Base-by-base conservation (phyloP, 2,329 filamentous ascomycete genomes). In the Raffaelea arxii region DNA sequence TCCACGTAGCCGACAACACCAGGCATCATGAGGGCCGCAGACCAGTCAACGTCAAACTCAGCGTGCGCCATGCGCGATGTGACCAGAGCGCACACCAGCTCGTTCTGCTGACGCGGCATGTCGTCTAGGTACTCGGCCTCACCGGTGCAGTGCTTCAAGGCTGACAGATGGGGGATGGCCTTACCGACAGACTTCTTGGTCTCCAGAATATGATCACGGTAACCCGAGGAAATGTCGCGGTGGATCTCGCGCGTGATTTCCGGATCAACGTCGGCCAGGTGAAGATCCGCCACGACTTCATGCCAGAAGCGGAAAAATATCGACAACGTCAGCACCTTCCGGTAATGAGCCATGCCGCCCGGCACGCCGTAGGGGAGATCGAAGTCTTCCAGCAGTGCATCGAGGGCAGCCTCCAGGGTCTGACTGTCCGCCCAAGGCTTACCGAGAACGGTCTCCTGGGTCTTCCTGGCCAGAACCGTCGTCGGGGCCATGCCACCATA, bases 291-390 rank as follows among this genome's bases (percentile, higher is more conserved):
- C 25, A 96, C 69, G 0, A 90, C 76, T 52, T 96, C 90, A 56
- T 97, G 86, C 59, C 95, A 96, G 64, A 95, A 97, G 38, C 89
- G 82, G 65, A 96, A 97, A 66, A 97, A 97, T 73, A 97, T 95
- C 3, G 89, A 82, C 44, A 96, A 70, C 0, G 92, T 90, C 6
- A 97, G 69, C 1, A 88, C 86, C 61, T 92, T 94, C 25, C 91
- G 75, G 59, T 96, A 97, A 1, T 88, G 94, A 0, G 91, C 90
- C 92, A 97, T 97, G 36, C 91, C 92, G 54, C 92, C 91, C 0
- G 91, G 91, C 1, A 97, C 92, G 46, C 88, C 82, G 57, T 94
- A 97, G 7, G 78, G 74, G 24, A 97, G 72, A 59, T 92, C 79
- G 58, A 97, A 97, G 59, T 97, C 91, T 46, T 78, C 72, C 53